Evolutionary conservation across 163 green algal species (phyloP).

Genomic region (Trebouxiophyceae sp.): DNA sequence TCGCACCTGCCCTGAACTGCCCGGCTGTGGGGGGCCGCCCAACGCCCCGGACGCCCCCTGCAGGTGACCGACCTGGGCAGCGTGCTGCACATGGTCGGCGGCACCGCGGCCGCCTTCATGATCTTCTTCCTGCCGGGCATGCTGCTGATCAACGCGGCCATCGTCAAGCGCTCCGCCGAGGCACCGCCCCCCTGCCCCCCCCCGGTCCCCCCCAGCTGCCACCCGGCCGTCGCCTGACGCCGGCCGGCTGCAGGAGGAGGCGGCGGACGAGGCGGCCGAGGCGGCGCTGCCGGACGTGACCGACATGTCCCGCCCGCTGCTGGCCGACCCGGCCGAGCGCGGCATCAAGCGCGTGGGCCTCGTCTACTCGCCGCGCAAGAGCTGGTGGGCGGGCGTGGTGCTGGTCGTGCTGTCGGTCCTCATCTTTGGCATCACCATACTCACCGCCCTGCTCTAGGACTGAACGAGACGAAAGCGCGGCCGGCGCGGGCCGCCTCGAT

Average conservation of each 20-base stretch:
- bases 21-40: too few relatives aligned
- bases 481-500: too few relatives aligned
- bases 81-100: conserved; percentile 67
- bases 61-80: conserved; percentile 56
- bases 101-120: conserved; percentile 54
- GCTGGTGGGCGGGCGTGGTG: conserved; percentile 35
- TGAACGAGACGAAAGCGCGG: too few relatives aligned
- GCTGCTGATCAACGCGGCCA: conserved; percentile 48
- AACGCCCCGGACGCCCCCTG: too few relatives aligned
- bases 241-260: not conserved
- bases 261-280: not conserved
- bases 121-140: conserved; percentile 61
- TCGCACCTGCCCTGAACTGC: too few relatives aligned
- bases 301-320: not conserved
- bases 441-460: conserved; percentile 19
- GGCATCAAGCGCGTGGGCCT: conserved; percentile 29
- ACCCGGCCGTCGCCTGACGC: too few relatives aligned
- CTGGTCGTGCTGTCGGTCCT: conserved; percentile 24
- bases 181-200: not conserved
- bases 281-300: not conserved
- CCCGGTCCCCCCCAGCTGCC: not conserved
- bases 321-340: conserved; percentile 14
- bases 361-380: conserved; percentile 32
- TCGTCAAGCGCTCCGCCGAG: conserved; percentile 29
- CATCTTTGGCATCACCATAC: conserved; percentile 38